Percentiles rank a stretch among this genome's conserved stretches.
These are phyloP conservation scores for Aspergillus carlsbadensis DNA, from an alignment of 495 filamentous ascomycete genomes.

Conservation along the genomic window DNA sequence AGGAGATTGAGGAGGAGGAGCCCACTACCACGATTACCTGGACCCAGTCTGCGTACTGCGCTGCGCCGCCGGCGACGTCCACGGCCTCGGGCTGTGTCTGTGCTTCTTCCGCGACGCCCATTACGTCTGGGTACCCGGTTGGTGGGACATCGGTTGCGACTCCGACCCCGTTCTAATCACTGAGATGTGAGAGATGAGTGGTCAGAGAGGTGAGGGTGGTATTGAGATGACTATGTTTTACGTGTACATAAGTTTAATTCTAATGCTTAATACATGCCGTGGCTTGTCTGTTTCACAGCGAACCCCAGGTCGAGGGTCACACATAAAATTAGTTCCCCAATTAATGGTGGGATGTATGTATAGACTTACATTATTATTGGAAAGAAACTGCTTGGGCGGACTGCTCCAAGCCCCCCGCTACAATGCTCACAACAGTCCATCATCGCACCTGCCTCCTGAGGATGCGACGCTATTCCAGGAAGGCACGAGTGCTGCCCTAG, in stretches of 20 bases:
- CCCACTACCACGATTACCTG: conserved; percentile 37
- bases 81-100: conserved; percentile 47
- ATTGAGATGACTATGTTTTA: background rate
- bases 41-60: conserved; percentile 49
- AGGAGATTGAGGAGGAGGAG: conserved; percentile 27
- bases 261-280: no score
- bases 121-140: conserved; percentile 25
- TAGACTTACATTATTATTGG: no score
- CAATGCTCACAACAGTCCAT: no score
- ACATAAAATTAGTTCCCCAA: no score
- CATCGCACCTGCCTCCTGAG: no score
- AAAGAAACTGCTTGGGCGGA: no score
- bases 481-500: no score
- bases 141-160: background rate
- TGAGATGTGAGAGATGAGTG: background rate
- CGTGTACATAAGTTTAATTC: background rate
- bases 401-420: no score
- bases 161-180: background rate
- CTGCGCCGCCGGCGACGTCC: conserved; percentile 46
- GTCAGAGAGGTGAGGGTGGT: background rate
- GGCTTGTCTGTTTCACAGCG: no score
- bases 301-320: no score
- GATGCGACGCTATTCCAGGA: no score
- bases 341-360: no score
- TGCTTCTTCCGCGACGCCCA: conserved; percentile 38